Conservation (phyloP, 768 basidiomycete genomes). For the Tubosaeta brunneosetosa region DNA sequence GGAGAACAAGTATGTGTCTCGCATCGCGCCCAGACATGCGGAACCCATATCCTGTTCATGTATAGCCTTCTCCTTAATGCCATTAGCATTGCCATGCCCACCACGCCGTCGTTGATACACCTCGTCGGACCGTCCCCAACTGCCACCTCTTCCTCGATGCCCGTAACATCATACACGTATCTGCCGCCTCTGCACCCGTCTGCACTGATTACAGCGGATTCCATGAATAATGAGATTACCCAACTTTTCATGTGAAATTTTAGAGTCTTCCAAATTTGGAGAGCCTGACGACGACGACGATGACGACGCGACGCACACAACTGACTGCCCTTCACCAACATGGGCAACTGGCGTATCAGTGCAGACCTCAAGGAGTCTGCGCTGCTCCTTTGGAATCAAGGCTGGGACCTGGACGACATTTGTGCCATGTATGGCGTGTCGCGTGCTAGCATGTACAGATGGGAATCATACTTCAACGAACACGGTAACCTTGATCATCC, state of each 20-base stretch:
- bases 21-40: not conserved
- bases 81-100: conserved; percentile 30
- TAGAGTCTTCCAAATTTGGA: too few relatives aligned
- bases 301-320: too few relatives aligned
- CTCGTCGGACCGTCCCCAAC: conserved; percentile 28
- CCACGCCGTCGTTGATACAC: conserved; percentile 29
- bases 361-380: not conserved
- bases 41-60: not conserved
- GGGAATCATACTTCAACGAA: not conserved
- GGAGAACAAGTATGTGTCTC: conserved; percentile 28
- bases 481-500: too few relatives aligned
- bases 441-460: not conserved
- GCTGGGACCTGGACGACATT: not conserved
- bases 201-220: too few relatives aligned
- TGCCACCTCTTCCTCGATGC: conserved; percentile 14
- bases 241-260: too few relatives aligned
- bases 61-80: conserved; percentile 31
- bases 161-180: conserved; percentile 16
- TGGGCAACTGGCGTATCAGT: not conserved
- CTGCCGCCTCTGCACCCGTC: too few relatives aligned
- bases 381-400: not conserved
- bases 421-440: not conserved
- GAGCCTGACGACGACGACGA: too few relatives aligned
- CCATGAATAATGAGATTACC: too few relatives aligned
- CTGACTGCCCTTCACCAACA: too few relatives aligned